Conservation (phyloP, 352 stramenopile species). For the Thalassiosira allenii region DNA sequence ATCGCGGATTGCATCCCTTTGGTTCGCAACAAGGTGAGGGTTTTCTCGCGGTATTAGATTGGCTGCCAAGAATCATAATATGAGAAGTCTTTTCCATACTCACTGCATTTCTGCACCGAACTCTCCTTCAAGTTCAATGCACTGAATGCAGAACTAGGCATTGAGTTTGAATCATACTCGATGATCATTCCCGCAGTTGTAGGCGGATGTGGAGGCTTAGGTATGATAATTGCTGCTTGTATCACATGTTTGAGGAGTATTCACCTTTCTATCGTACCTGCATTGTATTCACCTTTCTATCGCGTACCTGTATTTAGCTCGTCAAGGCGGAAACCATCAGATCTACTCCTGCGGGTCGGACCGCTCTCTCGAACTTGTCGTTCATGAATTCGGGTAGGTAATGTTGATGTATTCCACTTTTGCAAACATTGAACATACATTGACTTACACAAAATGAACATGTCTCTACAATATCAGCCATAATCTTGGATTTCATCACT, state of each 20-base stretch:
- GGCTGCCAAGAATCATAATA: not conserved
- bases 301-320: too few species aligned
- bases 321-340: not conserved
- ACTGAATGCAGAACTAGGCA: slow-evolving; percentile 18
- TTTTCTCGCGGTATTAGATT: too few species aligned
- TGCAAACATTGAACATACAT: too few species aligned
- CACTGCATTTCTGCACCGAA: not conserved
- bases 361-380: slow-evolving; percentile 14
- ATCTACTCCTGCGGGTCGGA: slow-evolving; percentile 1
- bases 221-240: too few species aligned
- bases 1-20: too few species aligned
- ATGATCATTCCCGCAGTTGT: slow-evolving; percentile 21
- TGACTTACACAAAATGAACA: too few species aligned
- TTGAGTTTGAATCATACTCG: slow-evolving; percentile 21
- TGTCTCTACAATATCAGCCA: too few species aligned
- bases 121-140: slow-evolving; percentile 25
- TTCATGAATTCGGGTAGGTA: slow-evolving; percentile 15
- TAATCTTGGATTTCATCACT: slow-evolving; percentile 26
- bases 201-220: not conserved
- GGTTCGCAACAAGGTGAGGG: too few species aligned
- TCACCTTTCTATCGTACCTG: too few species aligned
- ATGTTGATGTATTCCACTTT: too few species aligned
- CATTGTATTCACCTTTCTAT: too few species aligned
- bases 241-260: too few species aligned
- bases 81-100: not conserved